phyloP scores from a whole-genome alignment of 805 yeast genomes.

The Candida yuanshanica region DNA sequence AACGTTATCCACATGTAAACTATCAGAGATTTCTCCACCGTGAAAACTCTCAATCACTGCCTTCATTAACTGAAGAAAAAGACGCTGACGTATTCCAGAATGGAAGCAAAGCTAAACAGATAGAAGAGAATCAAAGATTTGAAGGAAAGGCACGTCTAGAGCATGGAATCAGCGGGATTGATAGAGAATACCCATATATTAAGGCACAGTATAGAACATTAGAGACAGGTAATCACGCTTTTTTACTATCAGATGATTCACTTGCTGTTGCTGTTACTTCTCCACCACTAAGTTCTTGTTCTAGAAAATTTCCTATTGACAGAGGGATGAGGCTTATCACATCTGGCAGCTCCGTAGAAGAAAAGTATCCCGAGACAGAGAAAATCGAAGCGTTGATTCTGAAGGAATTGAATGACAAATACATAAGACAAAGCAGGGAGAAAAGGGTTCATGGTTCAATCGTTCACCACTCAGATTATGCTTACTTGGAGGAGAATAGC shows the following conservation, averaged over 20 bases:
- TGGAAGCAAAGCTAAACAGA: too few species aligned
- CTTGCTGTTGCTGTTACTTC: background rate
- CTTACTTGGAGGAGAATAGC: constrained; percentile 8
- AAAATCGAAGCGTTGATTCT: background rate
- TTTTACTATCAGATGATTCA: background rate
- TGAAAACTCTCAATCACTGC: too few species aligned
- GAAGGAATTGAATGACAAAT: background rate
- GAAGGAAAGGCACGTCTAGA: too few species aligned
- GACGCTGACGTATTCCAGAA: too few species aligned
- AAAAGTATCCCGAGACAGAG: background rate
- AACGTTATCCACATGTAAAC: too few species aligned
- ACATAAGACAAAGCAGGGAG: background rate
- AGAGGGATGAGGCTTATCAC: constrained; percentile 11
- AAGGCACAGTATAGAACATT: background rate
- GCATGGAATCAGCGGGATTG: too few species aligned
- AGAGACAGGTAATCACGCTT: too few species aligned
- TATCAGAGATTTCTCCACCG: too few species aligned
- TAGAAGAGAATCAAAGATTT: too few species aligned
- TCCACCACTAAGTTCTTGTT: background rate
- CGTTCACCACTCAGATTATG: constrained; percentile 13
- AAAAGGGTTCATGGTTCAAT: constrained; percentile 9
- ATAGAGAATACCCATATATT: background rate
- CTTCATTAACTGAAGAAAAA: too few species aligned
- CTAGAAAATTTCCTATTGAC: background rate
- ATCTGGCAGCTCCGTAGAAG: constrained; percentile 13